Conservation (phyloP, 1,284 basidiomycete genomes). For the Takashimella koratensis region DNA sequence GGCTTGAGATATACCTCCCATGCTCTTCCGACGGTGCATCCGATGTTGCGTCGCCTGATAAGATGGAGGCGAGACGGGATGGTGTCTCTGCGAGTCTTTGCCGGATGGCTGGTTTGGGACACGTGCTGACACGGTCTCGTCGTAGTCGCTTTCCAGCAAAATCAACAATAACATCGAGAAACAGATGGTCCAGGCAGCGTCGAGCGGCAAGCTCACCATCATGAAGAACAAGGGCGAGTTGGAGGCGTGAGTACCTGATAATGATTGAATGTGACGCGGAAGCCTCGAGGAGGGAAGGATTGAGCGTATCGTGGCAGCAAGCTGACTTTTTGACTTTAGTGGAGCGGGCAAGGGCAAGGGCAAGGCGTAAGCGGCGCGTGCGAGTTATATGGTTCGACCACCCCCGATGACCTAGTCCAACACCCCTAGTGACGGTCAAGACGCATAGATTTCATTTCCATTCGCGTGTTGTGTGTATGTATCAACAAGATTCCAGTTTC, state of each 20-base stretch:
- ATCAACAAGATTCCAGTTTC: neutral
- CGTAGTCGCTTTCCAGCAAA: slow-evolving; percentile 73
- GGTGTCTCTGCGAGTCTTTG: too few species aligned
- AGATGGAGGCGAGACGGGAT: too few species aligned
- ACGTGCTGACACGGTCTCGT: slow-evolving; percentile 3
- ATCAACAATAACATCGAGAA: slow-evolving; percentile 84
- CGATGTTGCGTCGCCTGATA: too few species aligned
- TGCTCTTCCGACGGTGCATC: too few species aligned
- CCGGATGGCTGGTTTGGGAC: too few species aligned
- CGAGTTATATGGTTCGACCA: too few species aligned
- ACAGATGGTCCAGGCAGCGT: slow-evolving; percentile 83
- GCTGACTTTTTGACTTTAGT: neutral
- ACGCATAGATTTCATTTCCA: neutral
- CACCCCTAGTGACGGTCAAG: too few species aligned
- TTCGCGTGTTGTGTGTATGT: slow-evolving; percentile 11
- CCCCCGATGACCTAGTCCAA: too few species aligned
- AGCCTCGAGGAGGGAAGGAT: too few species aligned
- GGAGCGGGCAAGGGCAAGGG: slow-evolving; percentile 26
- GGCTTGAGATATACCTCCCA: too few species aligned
- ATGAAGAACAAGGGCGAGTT: slow-evolving; percentile 56
- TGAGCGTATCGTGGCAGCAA: neutral
- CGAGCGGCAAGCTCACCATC: slow-evolving; percentile 72
- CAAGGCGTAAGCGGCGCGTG: slow-evolving; percentile 13
- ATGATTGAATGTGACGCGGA: neutral
- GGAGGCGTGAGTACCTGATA: slow-evolving; percentile 33